Base-by-base conservation (phyloP, 179 eudicot species). In the Camellia oleifera region DNA sequence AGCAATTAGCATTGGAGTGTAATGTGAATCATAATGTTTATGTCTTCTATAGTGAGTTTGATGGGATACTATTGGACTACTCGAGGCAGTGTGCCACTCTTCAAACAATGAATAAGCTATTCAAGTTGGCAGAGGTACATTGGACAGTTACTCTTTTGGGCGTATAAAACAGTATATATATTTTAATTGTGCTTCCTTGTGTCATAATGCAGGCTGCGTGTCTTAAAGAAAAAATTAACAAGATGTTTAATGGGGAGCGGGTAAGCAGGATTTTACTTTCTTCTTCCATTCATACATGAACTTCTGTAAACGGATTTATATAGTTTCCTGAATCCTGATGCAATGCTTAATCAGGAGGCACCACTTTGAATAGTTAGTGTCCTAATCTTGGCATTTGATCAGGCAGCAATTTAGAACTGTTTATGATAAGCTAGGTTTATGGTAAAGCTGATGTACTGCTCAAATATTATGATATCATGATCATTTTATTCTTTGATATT, bases 191-290 rank as follows among this genome's bases (percentile, higher is more conserved):
- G 73, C 53, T 79, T 71, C 42, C 66, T 61, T 81, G 42, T 83
- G 40, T 81, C 80, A 62, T 79, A 69, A 61, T 86, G 78, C 87
- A 97, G 99, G 97, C 90, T 65, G 97, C 99, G 50, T 83, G 79
- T 78, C 91, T 97, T 79, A 97, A 94, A 78, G 89, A 90, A 80
- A 97, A 97, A 87, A 93, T 97, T 57, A 80, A 78, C 73, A 82
- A 80, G 68, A 94, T 97, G 98, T 93, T 88, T 79, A 89, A 85
- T 67, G 99, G 98, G 76, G 99, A 97, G 79, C 91, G 85, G 76
- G 99, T 95, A 85, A 88, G 97, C 85, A 62, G 56, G 23, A 48
- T 63, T 15, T 54, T 32, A 57, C 48, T 54, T 48, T 58, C 62
- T 77, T 66, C 26, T 44, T 54, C 42, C n/a, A 56, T 56, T 58